Conservation (phyloP, 2,329 filamentous ascomycete species). For the Beauveria sp. region DNA sequence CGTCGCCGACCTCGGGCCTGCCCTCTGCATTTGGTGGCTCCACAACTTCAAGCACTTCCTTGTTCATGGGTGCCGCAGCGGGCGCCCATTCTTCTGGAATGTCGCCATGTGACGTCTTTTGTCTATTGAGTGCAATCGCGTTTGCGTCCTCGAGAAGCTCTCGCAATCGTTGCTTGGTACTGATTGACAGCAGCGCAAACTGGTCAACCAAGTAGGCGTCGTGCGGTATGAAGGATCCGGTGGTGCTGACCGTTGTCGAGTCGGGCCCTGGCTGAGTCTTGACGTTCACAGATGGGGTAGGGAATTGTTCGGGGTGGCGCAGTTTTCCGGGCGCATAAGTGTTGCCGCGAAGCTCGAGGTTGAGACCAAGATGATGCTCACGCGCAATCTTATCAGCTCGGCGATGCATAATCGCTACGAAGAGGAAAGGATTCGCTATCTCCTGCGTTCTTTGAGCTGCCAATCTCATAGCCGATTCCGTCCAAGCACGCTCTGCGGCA, state of each 20-base stretch:
- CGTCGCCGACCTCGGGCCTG: conserved; percentile 34
- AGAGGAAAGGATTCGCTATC: conserved; percentile 65
- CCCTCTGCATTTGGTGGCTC: conserved; percentile 17
- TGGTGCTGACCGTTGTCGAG: conserved; percentile 53
- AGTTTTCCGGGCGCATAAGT: conserved; percentile 38
- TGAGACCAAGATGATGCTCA: conserved; percentile 49
- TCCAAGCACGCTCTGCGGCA: conserved; percentile 57
- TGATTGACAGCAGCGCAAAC: conserved; percentile 72
- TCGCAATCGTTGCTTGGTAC: conserved; percentile 70
- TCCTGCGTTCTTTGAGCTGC: conserved; percentile 59
- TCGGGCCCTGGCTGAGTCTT: conserved; percentile 52
- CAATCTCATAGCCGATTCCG: conserved; percentile 53
- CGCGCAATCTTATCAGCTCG: conserved; percentile 50
- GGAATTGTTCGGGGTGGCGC: conserved; percentile 40
- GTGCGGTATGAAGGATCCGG: conserved; percentile 63
- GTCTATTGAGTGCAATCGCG: conserved; percentile 61
- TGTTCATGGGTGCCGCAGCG: conserved; percentile 51
- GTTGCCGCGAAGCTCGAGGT: conserved; percentile 45
- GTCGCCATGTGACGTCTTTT: conserved; percentile 70
- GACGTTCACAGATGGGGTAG: conserved; percentile 45
- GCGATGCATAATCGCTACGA: conserved; percentile 53
- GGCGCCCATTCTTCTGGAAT: conserved; percentile 70
- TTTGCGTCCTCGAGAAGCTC: conserved; percentile 71
- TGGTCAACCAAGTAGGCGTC: conserved; percentile 75
- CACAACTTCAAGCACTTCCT: conserved; percentile 26